Percentiles rank a stretch among this genome's conserved stretches.
These are phyloP conservation scores for Psidium friedrichsthalianum DNA, from an alignment of 345 rosid genomes.

Conservation along the genomic window DNA sequence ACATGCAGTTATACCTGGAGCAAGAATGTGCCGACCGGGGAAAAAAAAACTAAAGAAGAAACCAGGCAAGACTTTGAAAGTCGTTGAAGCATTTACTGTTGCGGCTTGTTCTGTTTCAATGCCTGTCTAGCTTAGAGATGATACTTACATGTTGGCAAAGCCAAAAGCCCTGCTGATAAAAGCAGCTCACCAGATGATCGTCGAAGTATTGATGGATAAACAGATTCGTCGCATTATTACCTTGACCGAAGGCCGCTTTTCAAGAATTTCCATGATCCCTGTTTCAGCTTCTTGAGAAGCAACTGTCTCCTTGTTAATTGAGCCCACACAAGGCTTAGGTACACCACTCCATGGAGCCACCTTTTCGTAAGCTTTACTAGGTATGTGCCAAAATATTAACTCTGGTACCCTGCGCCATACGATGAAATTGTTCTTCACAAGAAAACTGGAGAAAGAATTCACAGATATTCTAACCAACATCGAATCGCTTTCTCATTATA, in stretches of 20 bases:
- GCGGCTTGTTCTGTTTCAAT: neutral
- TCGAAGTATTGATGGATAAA: neutral
- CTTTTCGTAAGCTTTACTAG: conserved; percentile 57
- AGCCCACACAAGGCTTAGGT: conserved; percentile 67
- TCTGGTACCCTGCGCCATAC: conserved; percentile 53
- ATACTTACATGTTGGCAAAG: neutral
- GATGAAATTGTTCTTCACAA: neutral
- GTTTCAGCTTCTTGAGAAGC: conserved; percentile 73
- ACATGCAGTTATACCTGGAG: neutral
- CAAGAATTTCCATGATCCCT: conserved; percentile 58
- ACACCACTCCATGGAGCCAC: conserved; percentile 61
- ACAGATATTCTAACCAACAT: neutral
- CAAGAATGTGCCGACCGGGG: neutral
- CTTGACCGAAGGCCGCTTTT: conserved; percentile 58
- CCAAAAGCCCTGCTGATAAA: neutral
- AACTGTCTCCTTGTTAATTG: conserved; percentile 66
- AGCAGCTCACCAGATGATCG: neutral
- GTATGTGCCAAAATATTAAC: conserved; percentile 90
- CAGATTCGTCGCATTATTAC: conserved; percentile 12
- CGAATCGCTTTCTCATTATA: neutral
- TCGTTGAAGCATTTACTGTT: neutral
- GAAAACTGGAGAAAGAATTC: neutral
- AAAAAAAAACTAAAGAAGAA: neutral
- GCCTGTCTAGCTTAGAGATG: neutral
- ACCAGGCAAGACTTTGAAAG: neutral